These are phyloP conservation scores for Hamamelis virginiana DNA, from an alignment of 164 flowering plant genomes.

Conservation along the genomic window DNA sequence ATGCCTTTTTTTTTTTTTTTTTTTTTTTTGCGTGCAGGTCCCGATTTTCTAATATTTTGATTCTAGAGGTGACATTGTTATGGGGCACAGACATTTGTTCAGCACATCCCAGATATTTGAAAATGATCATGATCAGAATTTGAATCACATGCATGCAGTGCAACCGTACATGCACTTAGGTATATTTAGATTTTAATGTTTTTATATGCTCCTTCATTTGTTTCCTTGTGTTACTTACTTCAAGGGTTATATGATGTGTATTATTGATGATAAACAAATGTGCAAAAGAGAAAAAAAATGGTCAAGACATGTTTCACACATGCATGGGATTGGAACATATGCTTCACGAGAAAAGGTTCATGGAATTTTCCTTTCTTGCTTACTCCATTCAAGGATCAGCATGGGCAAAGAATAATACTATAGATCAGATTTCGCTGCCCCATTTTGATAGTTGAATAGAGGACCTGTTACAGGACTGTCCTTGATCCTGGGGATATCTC, in stretches of 20 bases:
- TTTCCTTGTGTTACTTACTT: conserved; percentile 1
- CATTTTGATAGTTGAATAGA: background rate
- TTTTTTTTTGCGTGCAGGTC: conserved; percentile 29
- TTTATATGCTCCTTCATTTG: background rate
- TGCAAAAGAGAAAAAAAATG: background rate
- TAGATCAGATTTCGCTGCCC: background rate
- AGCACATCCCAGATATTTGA: conserved; percentile 48
- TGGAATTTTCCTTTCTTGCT: background rate
- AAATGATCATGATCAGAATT: conserved; percentile 46
- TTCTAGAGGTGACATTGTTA: conserved; percentile 18
- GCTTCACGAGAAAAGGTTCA: too few relatives aligned
- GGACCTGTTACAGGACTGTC: background rate
- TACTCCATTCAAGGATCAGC: background rate
- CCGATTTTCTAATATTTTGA: background rate
- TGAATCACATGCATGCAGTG: conserved; percentile 41
- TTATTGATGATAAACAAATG: background rate
- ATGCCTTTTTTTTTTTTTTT: conserved; percentile 3
- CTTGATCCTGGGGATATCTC: background rate
- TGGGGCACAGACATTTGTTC: conserved; percentile 65
- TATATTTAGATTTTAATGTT: conserved; percentile 31
- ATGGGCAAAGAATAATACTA: background rate
- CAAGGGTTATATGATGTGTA: background rate
- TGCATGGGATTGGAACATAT: background rate
- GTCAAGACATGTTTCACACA: background rate
- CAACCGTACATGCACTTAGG: conserved; percentile 45